Evolutionary conservation across 2,329 filamentous ascomycete genomes (phyloP).

Genomic region (Geoglossum cookeanum): DNA sequence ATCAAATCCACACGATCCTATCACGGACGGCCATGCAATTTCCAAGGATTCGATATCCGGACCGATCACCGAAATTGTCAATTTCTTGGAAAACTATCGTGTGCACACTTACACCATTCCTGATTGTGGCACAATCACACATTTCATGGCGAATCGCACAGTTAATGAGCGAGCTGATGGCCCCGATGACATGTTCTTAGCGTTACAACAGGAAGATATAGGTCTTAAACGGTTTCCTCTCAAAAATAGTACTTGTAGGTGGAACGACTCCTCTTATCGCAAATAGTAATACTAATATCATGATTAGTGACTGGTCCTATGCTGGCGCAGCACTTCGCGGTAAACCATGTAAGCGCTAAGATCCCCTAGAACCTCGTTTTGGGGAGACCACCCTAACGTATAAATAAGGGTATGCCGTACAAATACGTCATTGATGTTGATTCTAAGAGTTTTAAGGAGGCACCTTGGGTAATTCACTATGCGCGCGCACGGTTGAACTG

Average conservation of each 20-base stretch:
- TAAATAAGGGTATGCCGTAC: conserved; percentile 37
- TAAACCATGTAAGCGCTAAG: conserved; percentile 29
- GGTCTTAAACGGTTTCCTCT: conserved; percentile 27
- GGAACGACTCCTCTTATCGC: background rate
- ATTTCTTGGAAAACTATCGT: conserved; percentile 5
- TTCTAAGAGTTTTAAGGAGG: conserved; percentile 29
- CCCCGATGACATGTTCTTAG: conserved; percentile 39
- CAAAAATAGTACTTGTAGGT: conserved; percentile 19
- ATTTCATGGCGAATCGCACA: conserved; percentile 35
- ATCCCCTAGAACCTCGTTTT: background rate
- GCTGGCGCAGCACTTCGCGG: conserved; percentile 32
- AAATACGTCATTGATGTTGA: conserved; percentile 42
- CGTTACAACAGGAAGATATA: conserved; percentile 27
- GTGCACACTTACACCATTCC: conserved; percentile 2
- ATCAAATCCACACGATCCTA: conserved; percentile 14
- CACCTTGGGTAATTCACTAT: conserved; percentile 29
- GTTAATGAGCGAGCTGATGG: conserved; percentile 34
- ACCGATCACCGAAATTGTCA: background rate
- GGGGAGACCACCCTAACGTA: background rate
- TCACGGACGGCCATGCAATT: conserved; percentile 8
- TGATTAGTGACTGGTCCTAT: conserved; percentile 22
- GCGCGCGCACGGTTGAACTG: conserved; percentile 35
- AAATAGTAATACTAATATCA: background rate
- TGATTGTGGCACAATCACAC: conserved; percentile 28
- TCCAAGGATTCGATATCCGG: conserved; percentile 6